Conservation (phyloP, 1,139 yeast genomes). For the Kurtzmaniella quercitrusa region DNA sequence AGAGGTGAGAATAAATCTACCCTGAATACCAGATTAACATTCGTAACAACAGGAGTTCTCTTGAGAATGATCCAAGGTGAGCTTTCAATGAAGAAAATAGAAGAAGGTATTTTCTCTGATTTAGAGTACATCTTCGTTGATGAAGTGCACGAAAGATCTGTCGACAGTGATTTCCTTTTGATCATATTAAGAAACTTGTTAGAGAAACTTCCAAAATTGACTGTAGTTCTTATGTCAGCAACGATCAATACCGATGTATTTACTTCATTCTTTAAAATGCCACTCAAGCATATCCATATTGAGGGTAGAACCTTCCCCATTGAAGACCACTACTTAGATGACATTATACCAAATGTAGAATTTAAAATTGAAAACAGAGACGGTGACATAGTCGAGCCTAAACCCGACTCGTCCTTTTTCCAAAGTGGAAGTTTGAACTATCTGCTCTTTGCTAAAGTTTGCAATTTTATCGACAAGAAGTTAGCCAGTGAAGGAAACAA, state of each 20-base stretch:
- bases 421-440: conserved; percentile 66
- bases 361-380: conserved; percentile 47
- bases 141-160: conserved; percentile 93
- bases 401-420: conserved; percentile 61
- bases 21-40: conserved; percentile 62
- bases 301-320: conserved; percentile 95
- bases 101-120: conserved; percentile 42
- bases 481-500: conserved; percentile 34
- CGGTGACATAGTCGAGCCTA: conserved; percentile 45
- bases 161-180: conserved; percentile 82
- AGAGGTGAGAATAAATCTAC: conserved; percentile 80
- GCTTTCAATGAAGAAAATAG: conserved; percentile 13
- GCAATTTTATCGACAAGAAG: conserved; percentile 46
- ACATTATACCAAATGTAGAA: conserved; percentile 50
- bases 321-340: conserved; percentile 66
- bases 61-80: conserved; percentile 73
- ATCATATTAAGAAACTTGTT: conserved; percentile 66
- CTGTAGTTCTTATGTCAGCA: conserved; percentile 87
- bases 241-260: conserved; percentile 78
- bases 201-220: conserved; percentile 47
- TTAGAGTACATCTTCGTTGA: conserved; percentile 75
- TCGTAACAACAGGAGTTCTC: conserved; percentile 90
- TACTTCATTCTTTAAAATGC: conserved; percentile 51
- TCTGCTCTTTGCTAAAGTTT: conserved; percentile 59
- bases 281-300: conserved; percentile 62